Base-by-base conservation (phyloP, 768 basidiomycete species). In the Crassisporium funariophilum region DNA sequence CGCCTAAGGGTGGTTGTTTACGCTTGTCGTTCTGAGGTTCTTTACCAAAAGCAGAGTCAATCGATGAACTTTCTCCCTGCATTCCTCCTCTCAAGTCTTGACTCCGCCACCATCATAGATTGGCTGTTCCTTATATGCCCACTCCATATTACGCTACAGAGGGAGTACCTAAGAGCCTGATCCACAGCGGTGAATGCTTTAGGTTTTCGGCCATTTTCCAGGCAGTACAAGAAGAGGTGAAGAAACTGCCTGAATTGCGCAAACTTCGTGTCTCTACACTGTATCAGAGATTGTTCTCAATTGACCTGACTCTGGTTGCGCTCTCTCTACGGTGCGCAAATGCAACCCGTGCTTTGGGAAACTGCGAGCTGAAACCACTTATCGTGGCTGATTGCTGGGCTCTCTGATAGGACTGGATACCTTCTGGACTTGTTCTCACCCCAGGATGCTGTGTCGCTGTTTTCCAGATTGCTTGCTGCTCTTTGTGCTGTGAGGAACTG, bases 401-500 rank as follows among this genome's bases (percentile, higher is more conserved):
- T 23, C n/a, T n/a, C 20, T 4, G 21, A 21, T 52, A 78, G 82
- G 29, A 62, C 70, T 21, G 77, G 70, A 16, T 81, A 77, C 58
- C 67, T 85, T 3, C 71, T 83, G 17, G 83, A 84, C 52, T 56
- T 66, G 5, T 50, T 81, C 41, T 57, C 57, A 4, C 65, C 74
- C 0, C 47, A 65, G 17, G 56, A 72, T 27, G 69, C 76, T 2
- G 49, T 59, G 2, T 50, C 53, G 4, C 53, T 68, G 4, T 76
- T 76, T 40, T 51, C 66, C 1, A 16, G 53, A 2, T 58, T 81
- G 17, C 47, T 83, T 11, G 49, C 29, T 6, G 47, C 44, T 19
- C 73, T 84, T 41, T 72, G 75, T 19, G 27, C 57, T 66, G 74
- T 70, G 40, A 58, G 57, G 49, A 11, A 37, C 11, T 2, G 31